Evolutionary conservation across 257 asterid species (phyloP), one percentile per base, ranked within the genome.

Genomic region (Cinchona pubescens): DNA sequence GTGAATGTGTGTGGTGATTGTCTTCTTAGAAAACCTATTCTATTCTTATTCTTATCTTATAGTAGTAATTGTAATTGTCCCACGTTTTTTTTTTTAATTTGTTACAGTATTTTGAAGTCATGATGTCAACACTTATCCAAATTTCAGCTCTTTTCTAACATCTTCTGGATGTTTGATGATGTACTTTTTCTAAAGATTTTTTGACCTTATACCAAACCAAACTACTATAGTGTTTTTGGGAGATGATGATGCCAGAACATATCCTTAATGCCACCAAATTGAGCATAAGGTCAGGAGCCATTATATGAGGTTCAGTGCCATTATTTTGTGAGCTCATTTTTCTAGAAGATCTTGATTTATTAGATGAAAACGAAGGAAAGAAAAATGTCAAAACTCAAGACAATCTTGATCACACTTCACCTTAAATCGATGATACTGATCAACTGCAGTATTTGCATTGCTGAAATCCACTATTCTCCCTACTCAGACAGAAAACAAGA

Each of bases 381-480:
- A n/a, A n/a, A n/a, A n/a, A n/a, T n/a, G n/a, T n/a, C n/a, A n/a
- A n/a, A n/a, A n/a, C n/a, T n/a, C n/a, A n/a, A n/a, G n/a, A n/a
- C n/a, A 2, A 2, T 13, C 37, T 34, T 37, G 16, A 40, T 69
- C 63, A 74, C 49, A 58, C 25, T 11, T 69, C 46, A 90, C 97
- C 92, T 84, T 71, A 80, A 90, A 92, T 45, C 97, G 96, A 84
- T 92, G 96, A 73, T 90, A 92, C 69, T 92, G 97, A 92, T 90
- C 97, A 49, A 92, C 97, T 21, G 94, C 90, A 30, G 87, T 86
- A 75, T 88, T 73, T 56, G 96, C 97, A 79, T 90, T 88, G 91
- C 97, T 92, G 85, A 88, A 92, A 75, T 92, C 97, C 88, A 88
- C 72, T 78, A 92, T 86, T 81, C 89, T 87, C 71, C 97, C 96